Percentiles rank a stretch among this genome's conserved stretches.
Evolutionary conservation across 177 flowering plant species (phyloP).

Genomic region (Vitis hybrid): DNA sequence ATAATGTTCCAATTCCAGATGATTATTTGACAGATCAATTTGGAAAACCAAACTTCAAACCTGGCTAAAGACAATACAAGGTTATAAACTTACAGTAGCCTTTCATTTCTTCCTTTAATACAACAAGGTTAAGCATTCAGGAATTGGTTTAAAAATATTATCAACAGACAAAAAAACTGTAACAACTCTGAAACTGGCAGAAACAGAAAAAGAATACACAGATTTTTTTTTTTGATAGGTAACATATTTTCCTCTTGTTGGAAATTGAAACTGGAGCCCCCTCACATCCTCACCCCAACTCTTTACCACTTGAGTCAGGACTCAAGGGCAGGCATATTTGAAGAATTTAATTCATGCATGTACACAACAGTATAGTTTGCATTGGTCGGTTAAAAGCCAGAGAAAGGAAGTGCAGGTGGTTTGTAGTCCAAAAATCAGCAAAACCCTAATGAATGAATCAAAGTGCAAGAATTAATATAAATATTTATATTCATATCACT

Average conservation of each 20-base stretch:
- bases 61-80: background rate
- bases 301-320: no score
- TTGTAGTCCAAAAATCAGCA: background rate
- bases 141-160: background rate
- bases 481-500: no score
- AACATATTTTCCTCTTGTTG: no score
- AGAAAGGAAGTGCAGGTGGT: background rate
- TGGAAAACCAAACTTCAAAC: background rate
- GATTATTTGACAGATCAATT: conserved; percentile 1
- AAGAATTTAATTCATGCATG: background rate
- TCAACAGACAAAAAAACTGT: background rate
- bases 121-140: background rate
- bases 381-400: background rate
- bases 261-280: no score
- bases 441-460: background rate
- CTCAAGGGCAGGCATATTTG: background rate
- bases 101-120: background rate
- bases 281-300: no score
- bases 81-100: background rate
- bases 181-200: background rate
- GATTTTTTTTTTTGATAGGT: no score
- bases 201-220: no score
- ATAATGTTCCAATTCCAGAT: conserved; percentile 1
- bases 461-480: no score
- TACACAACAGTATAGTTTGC: background rate